Evolutionary conservation across 352 stramenopile species (phyloP), one percentile per base, ranked within the genome.

Genomic region (Pythium folliculosum): DNA sequence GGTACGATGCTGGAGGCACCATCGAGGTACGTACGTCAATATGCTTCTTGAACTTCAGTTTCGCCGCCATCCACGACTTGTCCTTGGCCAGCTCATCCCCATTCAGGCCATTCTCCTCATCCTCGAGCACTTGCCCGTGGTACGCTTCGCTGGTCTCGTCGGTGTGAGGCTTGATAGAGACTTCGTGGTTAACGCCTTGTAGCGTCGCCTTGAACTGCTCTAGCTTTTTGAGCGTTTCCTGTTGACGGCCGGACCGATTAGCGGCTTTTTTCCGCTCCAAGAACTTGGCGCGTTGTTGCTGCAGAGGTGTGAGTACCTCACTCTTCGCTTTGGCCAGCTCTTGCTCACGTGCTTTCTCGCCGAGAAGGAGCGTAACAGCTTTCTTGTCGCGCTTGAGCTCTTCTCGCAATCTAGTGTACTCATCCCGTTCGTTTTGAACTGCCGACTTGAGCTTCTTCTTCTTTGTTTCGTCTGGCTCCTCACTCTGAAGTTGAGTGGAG

Each of bases 21-120:
- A 43, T 21, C 21, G 22, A 1, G n/a, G n/a, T 30, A 70, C 68
- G 43, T 81, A 94, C 88, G 63, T 96, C 89, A 35, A 95, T 93
- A 69, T 96, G 89, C 54, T 94, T 94, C 65, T 90, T 92, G 71
- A 95, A 95, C 74, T 92, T 92, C 50, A 96, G 80, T 70, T 95
- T 92, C n/a, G 84, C 81, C 1, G 78, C 82, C 82, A 94, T 92
- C 89, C 89, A 96, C 14, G 84, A 91, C 38, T 76, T 77, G 61
- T 88, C 82, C 5, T 64, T 56, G 5, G 71, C 72, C 45, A 80
- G 67, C 16, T 75, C 59, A 6, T 79, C 76, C 19, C 76, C 71
- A n/a, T 74, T 63, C 10, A 72, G 64, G 0, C 56, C 51, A 12
- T 61, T 71, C 22, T 72, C 67, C 52, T 74, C 73, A 25, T 84